Conservation (phyloP, 2,329 filamentous ascomycete genomes). For the Dactylellina haptotyla region DNA sequence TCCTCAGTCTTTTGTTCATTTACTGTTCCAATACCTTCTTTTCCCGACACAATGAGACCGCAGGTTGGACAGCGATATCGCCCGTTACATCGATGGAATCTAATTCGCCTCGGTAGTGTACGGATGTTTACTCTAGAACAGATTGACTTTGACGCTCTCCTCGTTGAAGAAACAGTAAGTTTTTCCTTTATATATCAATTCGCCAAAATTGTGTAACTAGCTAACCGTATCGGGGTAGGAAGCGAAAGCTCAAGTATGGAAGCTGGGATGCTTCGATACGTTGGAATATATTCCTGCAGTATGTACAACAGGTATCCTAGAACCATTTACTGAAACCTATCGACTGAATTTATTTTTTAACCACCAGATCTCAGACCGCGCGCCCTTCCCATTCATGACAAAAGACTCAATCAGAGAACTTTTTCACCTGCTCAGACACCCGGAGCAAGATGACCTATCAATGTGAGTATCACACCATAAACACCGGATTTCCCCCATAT, state of each 20-base stretch:
- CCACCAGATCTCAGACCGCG: background rate
- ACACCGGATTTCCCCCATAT: background rate
- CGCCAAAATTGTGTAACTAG: background rate
- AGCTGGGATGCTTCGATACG: constrained; percentile 31
- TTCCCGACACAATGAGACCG: too few relatives aligned
- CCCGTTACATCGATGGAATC: background rate
- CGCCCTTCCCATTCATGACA: constrained; percentile 17
- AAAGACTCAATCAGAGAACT: constrained; percentile 19
- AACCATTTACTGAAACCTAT: background rate
- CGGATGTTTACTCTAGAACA: constrained; percentile 13
- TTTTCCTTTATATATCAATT: background rate
- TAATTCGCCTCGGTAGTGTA: background rate
- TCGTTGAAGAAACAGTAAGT: constrained; percentile 5
- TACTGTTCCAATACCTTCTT: too few relatives aligned
- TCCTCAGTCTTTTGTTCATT: too few relatives aligned
- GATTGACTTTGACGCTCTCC: background rate
- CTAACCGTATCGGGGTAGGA: background rate
- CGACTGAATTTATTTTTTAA: background rate
- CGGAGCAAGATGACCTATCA: constrained; percentile 5
- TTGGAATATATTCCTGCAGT: constrained; percentile 21
- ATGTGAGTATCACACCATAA: background rate
- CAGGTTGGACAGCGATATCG: too few relatives aligned
- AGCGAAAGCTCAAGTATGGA: constrained; percentile 12
- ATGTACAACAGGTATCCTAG: background rate
- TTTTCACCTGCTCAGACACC: constrained; percentile 12